These are phyloP conservation scores for Leucogyrophana mollusca DNA, from an alignment of 768 basidiomycete genomes.

Conservation along the genomic window DNA sequence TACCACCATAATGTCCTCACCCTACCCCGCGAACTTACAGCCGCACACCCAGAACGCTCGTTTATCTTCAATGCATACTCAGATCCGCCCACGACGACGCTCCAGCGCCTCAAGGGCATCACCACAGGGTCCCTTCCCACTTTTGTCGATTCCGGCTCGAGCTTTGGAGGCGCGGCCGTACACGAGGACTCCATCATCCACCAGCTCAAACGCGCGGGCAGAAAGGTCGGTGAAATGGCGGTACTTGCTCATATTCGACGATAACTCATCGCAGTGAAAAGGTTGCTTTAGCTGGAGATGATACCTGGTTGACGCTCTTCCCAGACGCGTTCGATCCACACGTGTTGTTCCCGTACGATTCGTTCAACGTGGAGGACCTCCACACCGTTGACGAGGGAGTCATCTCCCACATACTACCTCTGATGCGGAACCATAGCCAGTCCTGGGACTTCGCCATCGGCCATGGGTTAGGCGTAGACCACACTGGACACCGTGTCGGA, in stretches of 20 bases:
- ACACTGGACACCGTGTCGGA: constrained; percentile 92
- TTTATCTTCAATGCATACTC: constrained; percentile 88
- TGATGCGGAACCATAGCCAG: constrained; percentile 51
- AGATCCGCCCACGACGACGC: constrained; percentile 93
- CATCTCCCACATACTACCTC: constrained; percentile 76
- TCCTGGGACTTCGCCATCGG: constrained; percentile 89
- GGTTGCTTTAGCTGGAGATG: constrained; percentile 92
- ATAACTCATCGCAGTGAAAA: constrained; percentile 30
- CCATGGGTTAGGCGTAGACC: constrained; percentile 95
- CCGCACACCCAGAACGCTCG: constrained; percentile 62
- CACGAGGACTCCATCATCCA: constrained; percentile 85
- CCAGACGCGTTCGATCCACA: constrained; percentile 64
- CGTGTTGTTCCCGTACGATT: constrained; percentile 86
- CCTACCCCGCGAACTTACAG: constrained; percentile 72
- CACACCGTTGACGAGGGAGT: constrained; percentile 96
- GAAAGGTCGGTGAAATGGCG: constrained; percentile 45
- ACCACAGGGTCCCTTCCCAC: constrained; percentile 96
- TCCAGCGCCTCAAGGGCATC: constrained; percentile 92
- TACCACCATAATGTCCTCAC: constrained; percentile 83
- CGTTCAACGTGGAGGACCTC: constrained; percentile 97
- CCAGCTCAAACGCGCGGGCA: constrained; percentile 61
- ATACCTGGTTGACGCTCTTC: constrained; percentile 94
- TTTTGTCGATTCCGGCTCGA: constrained; percentile 91
- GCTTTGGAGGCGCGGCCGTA: constrained; percentile 86
- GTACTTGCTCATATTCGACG: constrained; percentile 8